Conservation (phyloP, 2,329 filamentous ascomycete species). For the Hymenotorrendiella dingleyae region DNA sequence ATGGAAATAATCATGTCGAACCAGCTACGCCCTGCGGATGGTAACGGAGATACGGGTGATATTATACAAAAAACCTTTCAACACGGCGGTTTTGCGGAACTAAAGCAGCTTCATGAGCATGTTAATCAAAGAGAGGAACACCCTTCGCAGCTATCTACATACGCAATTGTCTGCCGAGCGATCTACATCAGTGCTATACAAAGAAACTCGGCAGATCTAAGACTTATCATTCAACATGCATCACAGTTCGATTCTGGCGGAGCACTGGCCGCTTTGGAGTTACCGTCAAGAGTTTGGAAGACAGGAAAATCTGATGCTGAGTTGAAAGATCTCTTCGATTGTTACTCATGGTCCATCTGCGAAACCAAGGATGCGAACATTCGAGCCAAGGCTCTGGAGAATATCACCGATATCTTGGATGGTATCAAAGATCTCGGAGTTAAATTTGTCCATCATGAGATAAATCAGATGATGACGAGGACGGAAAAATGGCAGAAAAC, state of each 20-base stretch:
- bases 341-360: not conserved
- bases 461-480: no score
- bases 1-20: not conserved
- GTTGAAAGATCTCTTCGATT: not conserved
- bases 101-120: not conserved
- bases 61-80: not conserved
- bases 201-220: conserved; percentile 4
- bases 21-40: no score
- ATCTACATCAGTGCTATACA: conserved; percentile 10
- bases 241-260: not conserved
- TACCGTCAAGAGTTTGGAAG: not conserved
- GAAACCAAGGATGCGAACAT: not conserved
- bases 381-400: not conserved
- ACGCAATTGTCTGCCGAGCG: conserved; percentile 7
- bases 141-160: not conserved
- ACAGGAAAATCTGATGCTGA: not conserved
- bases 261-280: not conserved
- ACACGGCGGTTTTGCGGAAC: not conserved
- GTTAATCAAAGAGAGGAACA: no score
- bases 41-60: not conserved
- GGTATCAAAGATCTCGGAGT: no score
- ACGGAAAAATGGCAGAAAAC: no score
- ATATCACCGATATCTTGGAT: not conserved
- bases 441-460: no score
- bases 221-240: not conserved